phyloP scores from a whole-genome alignment of 1,139 yeast genomes.

The Scheffersomyces illinoinensis region DNA sequence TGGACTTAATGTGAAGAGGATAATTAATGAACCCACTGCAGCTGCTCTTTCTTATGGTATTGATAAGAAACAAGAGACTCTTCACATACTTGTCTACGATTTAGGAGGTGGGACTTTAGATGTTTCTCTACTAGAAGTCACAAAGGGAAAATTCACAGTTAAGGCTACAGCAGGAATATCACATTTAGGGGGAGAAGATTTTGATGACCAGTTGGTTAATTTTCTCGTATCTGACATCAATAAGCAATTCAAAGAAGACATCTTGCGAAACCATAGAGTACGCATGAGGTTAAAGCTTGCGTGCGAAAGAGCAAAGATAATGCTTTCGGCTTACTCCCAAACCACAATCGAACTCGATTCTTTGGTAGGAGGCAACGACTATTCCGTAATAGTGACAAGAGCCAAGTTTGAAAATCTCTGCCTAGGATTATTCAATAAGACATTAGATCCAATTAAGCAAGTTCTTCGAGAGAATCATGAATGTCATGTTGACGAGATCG shows the following conservation, averaged over 20 bases:
- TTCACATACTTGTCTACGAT: constrained; percentile 52
- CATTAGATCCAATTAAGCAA: constrained; percentile 85
- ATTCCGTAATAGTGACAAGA: constrained; percentile 87
- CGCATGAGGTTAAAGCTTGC: constrained; percentile 90
- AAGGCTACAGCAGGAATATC: constrained; percentile 56
- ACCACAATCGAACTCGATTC: constrained; percentile 93
- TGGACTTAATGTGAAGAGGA: constrained; percentile 90
- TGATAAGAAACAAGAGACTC: constrained; percentile 46
- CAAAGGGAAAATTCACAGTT: constrained; percentile 55
- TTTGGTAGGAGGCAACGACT: constrained; percentile 92
- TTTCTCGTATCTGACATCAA: constrained; percentile 83
- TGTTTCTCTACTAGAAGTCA: constrained; percentile 51
- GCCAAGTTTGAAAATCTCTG: constrained; percentile 95
- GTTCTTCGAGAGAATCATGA: constrained; percentile 24
- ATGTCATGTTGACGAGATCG: constrained; percentile 65
- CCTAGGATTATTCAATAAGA: constrained; percentile 81
- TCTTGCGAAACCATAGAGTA: constrained; percentile 73
- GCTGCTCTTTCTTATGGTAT: constrained; percentile 76
- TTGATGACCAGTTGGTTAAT: constrained; percentile 84
- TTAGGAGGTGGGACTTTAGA: constrained; percentile 60
- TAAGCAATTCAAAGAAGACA: constrained; percentile 83
- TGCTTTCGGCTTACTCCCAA: constrained; percentile 86
- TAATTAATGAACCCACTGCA: constrained; percentile 97
- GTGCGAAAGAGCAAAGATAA: constrained; percentile 95
- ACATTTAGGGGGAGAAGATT: constrained; percentile 85